phyloP scores from a whole-genome alignment of 2,329 filamentous ascomycete genomes.

The Purpureocillium lavendulum region DNA sequence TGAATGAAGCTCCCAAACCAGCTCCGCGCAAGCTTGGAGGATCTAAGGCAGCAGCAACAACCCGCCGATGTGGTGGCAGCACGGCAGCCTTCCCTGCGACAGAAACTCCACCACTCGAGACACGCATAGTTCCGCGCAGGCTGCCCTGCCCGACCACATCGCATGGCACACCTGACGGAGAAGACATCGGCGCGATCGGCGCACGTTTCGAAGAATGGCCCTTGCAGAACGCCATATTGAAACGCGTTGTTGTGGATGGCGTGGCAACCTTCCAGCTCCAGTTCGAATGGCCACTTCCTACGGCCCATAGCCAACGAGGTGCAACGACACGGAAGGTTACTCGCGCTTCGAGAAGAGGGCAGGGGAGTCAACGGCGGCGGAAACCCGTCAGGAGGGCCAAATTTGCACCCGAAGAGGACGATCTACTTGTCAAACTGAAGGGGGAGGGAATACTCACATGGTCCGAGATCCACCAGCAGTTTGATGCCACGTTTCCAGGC shows the following conservation, averaged over 20 bases:
- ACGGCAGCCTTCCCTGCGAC: too few species aligned
- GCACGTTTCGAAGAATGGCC: neutral
- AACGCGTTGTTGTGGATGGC: neutral
- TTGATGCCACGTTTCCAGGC: neutral
- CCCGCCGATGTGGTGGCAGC: too few species aligned
- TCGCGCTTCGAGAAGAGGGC: neutral
- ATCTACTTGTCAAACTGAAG: conserved; percentile 1
- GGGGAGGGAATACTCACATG: neutral
- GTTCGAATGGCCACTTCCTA: neutral
- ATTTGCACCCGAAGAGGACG: conserved; percentile 1
- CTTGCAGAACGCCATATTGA: neutral
- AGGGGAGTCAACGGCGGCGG: neutral
- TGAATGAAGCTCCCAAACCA: too few species aligned
- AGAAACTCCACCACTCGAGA: too few species aligned
- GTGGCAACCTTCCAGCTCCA: neutral
- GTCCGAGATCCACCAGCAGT: conserved; percentile 2
- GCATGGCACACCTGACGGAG: neutral
- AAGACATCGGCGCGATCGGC: neutral
- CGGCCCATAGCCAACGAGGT: neutral
- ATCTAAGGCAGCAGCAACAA: too few species aligned
- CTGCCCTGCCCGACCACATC: too few species aligned
- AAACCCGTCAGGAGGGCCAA: neutral
- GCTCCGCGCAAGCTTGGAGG: too few species aligned
- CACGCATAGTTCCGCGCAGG: too few species aligned
- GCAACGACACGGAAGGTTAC: neutral